Evolutionary conservation across 345 rosid genomes (phyloP).

Genomic region (Schrenkiella parvula): DNA sequence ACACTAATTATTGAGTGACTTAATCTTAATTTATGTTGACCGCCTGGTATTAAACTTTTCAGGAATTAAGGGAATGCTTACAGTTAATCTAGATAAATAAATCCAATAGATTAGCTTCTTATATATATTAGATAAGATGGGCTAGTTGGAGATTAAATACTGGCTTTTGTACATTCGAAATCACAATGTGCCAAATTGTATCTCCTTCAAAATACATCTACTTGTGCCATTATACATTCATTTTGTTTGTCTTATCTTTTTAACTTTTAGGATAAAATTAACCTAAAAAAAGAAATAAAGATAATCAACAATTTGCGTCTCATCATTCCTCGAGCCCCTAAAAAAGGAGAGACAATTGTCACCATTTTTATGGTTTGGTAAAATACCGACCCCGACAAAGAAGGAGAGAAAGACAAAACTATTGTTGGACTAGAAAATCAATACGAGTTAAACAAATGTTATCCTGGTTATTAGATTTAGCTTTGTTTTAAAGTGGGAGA

Average conservation of each 20-base stretch:
- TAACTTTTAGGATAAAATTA: not conserved
- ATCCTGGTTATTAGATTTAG: not conserved
- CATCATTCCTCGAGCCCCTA: slow-evolving; percentile 19
- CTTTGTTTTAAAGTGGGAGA: slow-evolving; percentile 4
- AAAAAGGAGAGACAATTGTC: not conserved
- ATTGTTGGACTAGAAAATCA: not conserved
- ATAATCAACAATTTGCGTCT: not conserved
- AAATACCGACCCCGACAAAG: slow-evolving; percentile 2
- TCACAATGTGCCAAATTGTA: not conserved
- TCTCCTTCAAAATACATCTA: not conserved
- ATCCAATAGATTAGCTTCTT: too few species aligned
- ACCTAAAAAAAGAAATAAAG: not conserved
- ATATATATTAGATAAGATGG: too few species aligned
- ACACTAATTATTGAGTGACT: too few species aligned
- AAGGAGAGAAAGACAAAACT: not conserved
- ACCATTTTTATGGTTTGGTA: not conserved
- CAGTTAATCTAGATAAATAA: too few species aligned
- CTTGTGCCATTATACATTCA: not conserved
- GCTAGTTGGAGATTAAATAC: too few species aligned
- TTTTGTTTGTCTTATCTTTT: not conserved
- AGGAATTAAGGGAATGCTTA: too few species aligned
- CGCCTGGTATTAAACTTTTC: too few species aligned
- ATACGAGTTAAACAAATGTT: too few species aligned
- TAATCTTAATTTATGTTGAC: too few species aligned
- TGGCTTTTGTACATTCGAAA: not conserved